Percentiles rank a stretch among this genome's conserved stretches.
These are phyloP conservation scores for Fusarium sp. DNA, from an alignment of 2,329 filamentous ascomycete genomes.

Conservation along the genomic window DNA sequence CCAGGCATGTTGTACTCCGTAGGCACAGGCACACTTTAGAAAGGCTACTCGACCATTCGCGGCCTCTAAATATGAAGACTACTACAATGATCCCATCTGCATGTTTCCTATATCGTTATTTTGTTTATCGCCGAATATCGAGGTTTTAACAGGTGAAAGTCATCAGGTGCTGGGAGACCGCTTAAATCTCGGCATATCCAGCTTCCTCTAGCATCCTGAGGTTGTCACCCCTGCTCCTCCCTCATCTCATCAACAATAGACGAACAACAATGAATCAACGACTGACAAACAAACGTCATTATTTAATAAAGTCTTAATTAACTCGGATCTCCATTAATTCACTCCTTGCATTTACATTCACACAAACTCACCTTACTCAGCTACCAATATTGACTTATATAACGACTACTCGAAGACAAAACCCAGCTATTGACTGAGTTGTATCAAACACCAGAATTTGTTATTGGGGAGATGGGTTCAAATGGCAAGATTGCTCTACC, in stretches of 20 bases:
- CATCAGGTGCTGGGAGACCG: not conserved
- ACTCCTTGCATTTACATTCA: not conserved
- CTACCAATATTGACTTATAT: slow-evolving; percentile 4
- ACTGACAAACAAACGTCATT: slow-evolving; percentile 2
- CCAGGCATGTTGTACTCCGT: no score
- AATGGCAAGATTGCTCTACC: slow-evolving; percentile 50
- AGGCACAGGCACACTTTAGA: no score
- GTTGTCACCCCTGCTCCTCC: slow-evolving; percentile 14
- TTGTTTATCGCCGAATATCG: not conserved
- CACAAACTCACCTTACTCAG: not conserved
- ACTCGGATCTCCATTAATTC: not conserved
- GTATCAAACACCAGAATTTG: not conserved
- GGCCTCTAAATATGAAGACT: no score
- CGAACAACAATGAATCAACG: not conserved
- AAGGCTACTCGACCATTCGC: no score
- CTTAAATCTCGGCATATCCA: slow-evolving; percentile 31
- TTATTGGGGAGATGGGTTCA: slow-evolving; percentile 42
- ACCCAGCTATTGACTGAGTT: not conserved
- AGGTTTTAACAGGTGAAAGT: not conserved
- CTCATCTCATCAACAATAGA: slow-evolving; percentile 37
- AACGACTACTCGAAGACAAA: not conserved
- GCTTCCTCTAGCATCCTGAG: slow-evolving; percentile 1
- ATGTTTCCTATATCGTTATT: no score
- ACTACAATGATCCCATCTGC: no score
- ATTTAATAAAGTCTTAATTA: not conserved